Conservation (phyloP, 495 filamentous ascomycete species). For the Penicillium parvum region DNA sequence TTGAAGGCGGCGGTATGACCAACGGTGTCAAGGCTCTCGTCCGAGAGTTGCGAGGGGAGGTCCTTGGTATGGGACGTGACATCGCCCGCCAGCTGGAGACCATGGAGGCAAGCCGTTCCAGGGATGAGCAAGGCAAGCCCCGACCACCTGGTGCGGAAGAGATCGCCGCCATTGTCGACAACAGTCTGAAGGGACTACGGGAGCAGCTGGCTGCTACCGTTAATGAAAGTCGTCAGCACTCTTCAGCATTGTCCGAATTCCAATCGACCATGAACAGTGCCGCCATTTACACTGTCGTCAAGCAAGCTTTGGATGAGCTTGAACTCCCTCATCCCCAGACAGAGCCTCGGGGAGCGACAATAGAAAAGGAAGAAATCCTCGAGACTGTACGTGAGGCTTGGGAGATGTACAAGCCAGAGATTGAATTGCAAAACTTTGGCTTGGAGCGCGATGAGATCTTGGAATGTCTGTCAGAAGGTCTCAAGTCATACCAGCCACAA, state of each 20-base stretch:
- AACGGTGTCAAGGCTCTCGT: conserved; percentile 87
- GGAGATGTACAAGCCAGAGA: conserved; percentile 88
- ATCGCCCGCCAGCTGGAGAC: conserved; percentile 79
- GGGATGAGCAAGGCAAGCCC: conserved; percentile 36
- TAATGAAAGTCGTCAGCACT: conserved; percentile 67
- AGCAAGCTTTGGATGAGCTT: conserved; percentile 67
- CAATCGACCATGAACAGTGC: conserved; percentile 60
- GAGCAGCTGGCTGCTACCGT: conserved; percentile 72
- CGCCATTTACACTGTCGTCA: conserved; percentile 76
- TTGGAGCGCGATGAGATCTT: conserved; percentile 85
- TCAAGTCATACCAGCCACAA: conserved; percentile 67
- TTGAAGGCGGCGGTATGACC: conserved; percentile 78
- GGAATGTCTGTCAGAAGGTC: conserved; percentile 74
- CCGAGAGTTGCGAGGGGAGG: conserved; percentile 84
- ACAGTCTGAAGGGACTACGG: conserved; percentile 74
- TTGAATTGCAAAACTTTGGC: conserved; percentile 83
- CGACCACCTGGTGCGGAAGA: conserved; percentile 57
- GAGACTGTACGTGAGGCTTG: conserved; percentile 81
- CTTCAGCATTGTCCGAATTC: conserved; percentile 47
- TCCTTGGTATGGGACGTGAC: conserved; percentile 88
- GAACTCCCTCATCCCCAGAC: conserved; percentile 37
- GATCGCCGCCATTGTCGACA: conserved; percentile 69
- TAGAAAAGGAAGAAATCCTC: conserved; percentile 75
- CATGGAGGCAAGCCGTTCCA: conserved; percentile 42
- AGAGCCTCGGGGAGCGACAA: conserved; percentile 32